Percentiles rank a stretch among this genome's conserved stretches.
Conservation (phyloP, 2,329 filamentous ascomycete species). For the Colletotrichum endophyticum region DNA sequence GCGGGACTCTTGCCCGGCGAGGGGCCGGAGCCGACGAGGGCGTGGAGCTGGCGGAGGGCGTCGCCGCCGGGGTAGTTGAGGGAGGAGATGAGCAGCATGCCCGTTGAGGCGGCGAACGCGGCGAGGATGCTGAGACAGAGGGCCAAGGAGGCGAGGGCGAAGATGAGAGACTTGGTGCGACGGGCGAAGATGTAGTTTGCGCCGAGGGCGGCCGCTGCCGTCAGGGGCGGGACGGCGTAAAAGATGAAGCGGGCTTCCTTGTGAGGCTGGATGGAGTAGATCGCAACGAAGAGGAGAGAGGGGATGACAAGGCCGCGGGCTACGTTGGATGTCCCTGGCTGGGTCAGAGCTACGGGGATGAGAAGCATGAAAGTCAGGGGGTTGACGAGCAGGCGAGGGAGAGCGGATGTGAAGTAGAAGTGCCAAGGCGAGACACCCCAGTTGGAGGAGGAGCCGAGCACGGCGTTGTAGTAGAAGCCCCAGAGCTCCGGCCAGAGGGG, state of each 20-base stretch:
- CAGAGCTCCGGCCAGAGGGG: slow-evolving; percentile 88
- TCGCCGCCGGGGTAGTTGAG: slow-evolving; percentile 94
- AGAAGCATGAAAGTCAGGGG: slow-evolving; percentile 68
- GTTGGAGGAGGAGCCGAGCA: slow-evolving; percentile 79
- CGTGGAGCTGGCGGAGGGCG: slow-evolving; percentile 66
- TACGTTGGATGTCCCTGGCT: slow-evolving; percentile 47
- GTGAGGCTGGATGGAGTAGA: slow-evolving; percentile 91
- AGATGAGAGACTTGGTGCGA: slow-evolving; percentile 63
- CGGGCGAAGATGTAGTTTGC: slow-evolving; percentile 74
- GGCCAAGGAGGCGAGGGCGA: slow-evolving; percentile 55
- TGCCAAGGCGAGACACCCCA: slow-evolving; percentile 90
- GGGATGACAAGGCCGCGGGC: slow-evolving; percentile 65
- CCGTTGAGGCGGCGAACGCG: slow-evolving; percentile 65
- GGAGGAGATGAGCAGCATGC: slow-evolving; percentile 78
- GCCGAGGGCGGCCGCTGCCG: slow-evolving; percentile 75
- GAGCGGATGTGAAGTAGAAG: slow-evolving; percentile 82
- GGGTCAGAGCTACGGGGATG: slow-evolving; percentile 55
- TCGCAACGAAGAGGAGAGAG: slow-evolving; percentile 70
- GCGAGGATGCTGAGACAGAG: slow-evolving; percentile 65
- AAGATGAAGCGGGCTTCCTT: slow-evolving; percentile 97
- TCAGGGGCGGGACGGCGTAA: slow-evolving; percentile 83
- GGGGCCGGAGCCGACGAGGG: slow-evolving; percentile 33
- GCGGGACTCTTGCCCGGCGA: slow-evolving; percentile 21
- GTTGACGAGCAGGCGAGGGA: slow-evolving; percentile 86
- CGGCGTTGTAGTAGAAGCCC: slow-evolving; percentile 90